These are phyloP conservation scores for Mariannaea sp. DNA, from an alignment of 2,329 filamentous ascomycete genomes.

Conservation along the genomic window DNA sequence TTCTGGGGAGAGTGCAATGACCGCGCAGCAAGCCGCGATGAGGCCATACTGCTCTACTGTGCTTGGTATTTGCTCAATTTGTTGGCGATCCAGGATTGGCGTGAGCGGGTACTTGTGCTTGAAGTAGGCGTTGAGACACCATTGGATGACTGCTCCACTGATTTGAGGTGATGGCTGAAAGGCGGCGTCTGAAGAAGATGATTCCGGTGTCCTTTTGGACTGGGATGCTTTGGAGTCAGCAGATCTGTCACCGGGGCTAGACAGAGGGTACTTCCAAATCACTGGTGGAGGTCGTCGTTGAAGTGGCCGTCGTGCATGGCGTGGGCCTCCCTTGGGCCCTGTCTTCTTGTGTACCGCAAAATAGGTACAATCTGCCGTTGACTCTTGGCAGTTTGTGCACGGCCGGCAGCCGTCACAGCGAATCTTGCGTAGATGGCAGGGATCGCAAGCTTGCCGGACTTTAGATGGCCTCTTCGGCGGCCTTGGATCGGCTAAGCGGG, in stretches of 20 bases:
- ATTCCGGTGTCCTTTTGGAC: background rate
- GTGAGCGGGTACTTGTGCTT: slow-evolving; percentile 44
- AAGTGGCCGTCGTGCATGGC: background rate
- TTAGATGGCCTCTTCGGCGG: slow-evolving; percentile 30
- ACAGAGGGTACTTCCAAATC: background rate
- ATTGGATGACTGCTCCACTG: slow-evolving; percentile 23
- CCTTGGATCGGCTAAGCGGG: background rate
- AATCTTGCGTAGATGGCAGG: slow-evolving; percentile 38
- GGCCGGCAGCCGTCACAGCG: slow-evolving; percentile 38
- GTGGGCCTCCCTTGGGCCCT: slow-evolving; percentile 36
- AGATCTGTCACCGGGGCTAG: background rate
- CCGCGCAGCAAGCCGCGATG: slow-evolving; percentile 37
- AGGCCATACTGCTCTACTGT: slow-evolving; percentile 36
- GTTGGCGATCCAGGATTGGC: slow-evolving; percentile 37
- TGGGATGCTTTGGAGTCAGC: background rate
- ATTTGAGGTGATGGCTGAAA: slow-evolving; percentile 19
- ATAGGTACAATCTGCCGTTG: slow-evolving; percentile 35
- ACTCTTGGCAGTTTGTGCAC: slow-evolving; percentile 35
- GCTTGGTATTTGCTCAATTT: slow-evolving; percentile 20
- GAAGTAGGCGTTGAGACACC: slow-evolving; percentile 41
- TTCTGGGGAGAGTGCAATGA: slow-evolving; percentile 38
- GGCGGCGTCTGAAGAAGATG: background rate
- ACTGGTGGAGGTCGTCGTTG: background rate
- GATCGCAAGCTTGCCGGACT: slow-evolving; percentile 40
- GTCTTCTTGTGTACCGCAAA: slow-evolving; percentile 41